A percentile compares a stretch with the other conserved stretches of the same genome.
These are phyloP conservation scores for Auricularia sp. DNA, from an alignment of 768 basidiomycete species.

Conservation along the genomic window DNA sequence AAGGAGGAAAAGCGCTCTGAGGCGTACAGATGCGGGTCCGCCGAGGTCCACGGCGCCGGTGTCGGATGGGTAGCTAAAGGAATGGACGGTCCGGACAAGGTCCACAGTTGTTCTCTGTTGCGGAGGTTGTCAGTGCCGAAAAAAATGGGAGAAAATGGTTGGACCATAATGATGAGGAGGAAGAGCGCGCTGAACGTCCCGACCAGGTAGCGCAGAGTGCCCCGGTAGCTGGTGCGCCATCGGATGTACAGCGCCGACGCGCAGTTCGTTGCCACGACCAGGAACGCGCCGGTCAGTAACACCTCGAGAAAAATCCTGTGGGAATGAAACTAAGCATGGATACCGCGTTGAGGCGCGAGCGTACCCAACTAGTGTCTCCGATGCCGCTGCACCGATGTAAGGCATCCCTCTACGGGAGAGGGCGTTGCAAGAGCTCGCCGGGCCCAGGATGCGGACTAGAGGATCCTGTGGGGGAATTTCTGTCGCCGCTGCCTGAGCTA, in stretches of 20 bases:
- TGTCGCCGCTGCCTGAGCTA: no score
- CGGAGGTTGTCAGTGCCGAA: no score
- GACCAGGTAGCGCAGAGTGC: neutral
- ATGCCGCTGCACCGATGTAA: neutral
- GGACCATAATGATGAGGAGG: neutral
- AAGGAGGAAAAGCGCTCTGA: neutral
- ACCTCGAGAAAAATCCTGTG: constrained; percentile 1
- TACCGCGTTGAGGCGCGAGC: neutral
- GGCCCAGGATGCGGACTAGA: no score
- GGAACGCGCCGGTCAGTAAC: neutral
- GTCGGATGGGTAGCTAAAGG: neutral
- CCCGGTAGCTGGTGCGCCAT: neutral
- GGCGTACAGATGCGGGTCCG: neutral
- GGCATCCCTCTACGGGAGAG: neutral
- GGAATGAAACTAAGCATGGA: neutral
- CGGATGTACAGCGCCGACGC: neutral
- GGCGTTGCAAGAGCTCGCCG: no score
- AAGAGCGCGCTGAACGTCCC: neutral
- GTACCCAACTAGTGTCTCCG: neutral
- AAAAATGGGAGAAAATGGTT: no score
- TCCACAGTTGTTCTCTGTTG: neutral
- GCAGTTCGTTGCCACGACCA: neutral
- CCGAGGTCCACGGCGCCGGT: neutral
- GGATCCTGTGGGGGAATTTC: no score
- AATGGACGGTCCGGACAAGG: neutral